These are phyloP conservation scores for Ciborinia camelliae DNA, from an alignment of 2,329 filamentous ascomycete species.

Conservation along the genomic window DNA sequence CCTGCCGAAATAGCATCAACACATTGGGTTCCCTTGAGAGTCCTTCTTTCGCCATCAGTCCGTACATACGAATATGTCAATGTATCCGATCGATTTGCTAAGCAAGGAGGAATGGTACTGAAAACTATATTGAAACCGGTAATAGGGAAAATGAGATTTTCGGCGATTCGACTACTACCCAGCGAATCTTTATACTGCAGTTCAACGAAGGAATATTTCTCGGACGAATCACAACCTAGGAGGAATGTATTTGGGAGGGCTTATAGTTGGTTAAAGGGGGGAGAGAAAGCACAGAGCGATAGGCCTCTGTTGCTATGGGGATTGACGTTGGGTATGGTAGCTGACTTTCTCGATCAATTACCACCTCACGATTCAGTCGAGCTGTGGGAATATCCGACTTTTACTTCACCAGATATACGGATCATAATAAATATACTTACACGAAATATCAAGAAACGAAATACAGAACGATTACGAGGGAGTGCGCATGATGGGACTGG, in stretches of 20 bases:
- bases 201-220: slow-evolving; percentile 49
- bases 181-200: slow-evolving; percentile 58
- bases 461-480: slow-evolving; percentile 36
- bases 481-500: slow-evolving; percentile 30
- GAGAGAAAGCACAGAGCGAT: slow-evolving; percentile 33
- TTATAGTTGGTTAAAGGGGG: slow-evolving; percentile 36
- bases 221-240: slow-evolving; percentile 17
- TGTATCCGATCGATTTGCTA: slow-evolving; percentile 58
- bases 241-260: slow-evolving; percentile 19
- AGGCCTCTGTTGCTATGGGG: slow-evolving; percentile 63
- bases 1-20: slow-evolving; percentile 65
- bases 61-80: slow-evolving; percentile 62
- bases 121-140: slow-evolving; percentile 53
- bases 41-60: slow-evolving; percentile 56
- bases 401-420: slow-evolving; percentile 59
- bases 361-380: slow-evolving; percentile 59
- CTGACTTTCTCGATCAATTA: slow-evolving; percentile 64
- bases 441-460: slow-evolving; percentile 52
- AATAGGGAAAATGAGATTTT: slow-evolving; percentile 65
- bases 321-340: slow-evolving; percentile 62
- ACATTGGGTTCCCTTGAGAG: slow-evolving; percentile 65
- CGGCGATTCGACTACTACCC: slow-evolving; percentile 59
- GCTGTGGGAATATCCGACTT: slow-evolving; percentile 66
- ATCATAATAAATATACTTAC: slow-evolving; percentile 59
- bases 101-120: slow-evolving; percentile 51